Evolutionary conservation across 495 filamentous ascomycete genomes (phyloP), one percentile per base, ranked within the genome.

Genomic region (Neurospora tetraspora): DNA sequence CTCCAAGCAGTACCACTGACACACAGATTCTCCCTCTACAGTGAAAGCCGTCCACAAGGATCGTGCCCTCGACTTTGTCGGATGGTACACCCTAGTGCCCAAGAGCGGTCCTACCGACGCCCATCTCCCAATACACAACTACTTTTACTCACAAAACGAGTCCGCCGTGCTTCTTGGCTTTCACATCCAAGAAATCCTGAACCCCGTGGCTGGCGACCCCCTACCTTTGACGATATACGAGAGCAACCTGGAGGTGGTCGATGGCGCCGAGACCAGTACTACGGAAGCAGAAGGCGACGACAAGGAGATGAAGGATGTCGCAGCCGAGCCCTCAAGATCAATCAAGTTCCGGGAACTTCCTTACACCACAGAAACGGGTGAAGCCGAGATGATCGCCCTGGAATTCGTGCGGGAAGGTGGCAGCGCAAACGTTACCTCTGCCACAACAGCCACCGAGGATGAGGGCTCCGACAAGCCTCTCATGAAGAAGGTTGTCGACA

Each of bases 371-470:
- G 96, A 99, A 80, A 98, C 94, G 0, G 93, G 92, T 18, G 94
- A 98, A 80, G 92, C 96, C 9, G 96, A 99, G 83, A 98, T 98
- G 94, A 98, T 99, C 76, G 89, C 90, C 45, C 90, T 99, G 76
- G 93, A 98, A 76, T 95, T 93, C 73, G 91, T 99, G 38, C 94
- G 94, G 1, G 88, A 91, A 68, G 91, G 91, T 34, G 93, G 90
- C 36, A 61, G 53, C 23, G 91, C 90, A 1, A 94, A 93, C 76
- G 96, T 95, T 18, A 88, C 90, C 16, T 88, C 89, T 3, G 73
- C 76, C 3, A 23, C 20, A 23, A 23, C 45, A 53, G 45, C 45
- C 20, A 76, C 74, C 72, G 78, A 80, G 68, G 76, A 81, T 6
- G 79, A 80, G 69, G 75, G 79, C 14, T 79, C 78, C 20, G 78